phyloP scores from a whole-genome alignment of 2,329 filamentous ascomycete genomes.

The Calonectria pauciramosa region DNA sequence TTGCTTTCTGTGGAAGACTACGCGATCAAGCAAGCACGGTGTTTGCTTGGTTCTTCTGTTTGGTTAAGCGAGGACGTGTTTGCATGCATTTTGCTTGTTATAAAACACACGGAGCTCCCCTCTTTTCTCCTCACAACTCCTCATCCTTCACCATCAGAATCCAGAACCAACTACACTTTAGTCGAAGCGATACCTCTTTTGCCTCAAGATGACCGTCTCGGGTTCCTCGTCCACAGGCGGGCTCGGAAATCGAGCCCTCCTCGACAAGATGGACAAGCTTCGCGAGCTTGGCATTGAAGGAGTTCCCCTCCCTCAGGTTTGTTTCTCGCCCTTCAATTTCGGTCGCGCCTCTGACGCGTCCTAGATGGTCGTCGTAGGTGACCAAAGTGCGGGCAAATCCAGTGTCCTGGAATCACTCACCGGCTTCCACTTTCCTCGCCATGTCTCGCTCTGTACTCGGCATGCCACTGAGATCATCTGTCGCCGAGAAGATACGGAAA shows the following conservation, averaged over 20 bases:
- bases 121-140: neutral
- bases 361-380: slow-evolving; percentile 87
- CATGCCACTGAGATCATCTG: slow-evolving; percentile 64
- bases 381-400: slow-evolving; percentile 89
- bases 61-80: neutral
- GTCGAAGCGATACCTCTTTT: neutral
- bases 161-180: neutral
- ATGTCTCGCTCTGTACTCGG: slow-evolving; percentile 60
- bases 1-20: neutral
- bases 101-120: neutral
- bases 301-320: slow-evolving; percentile 67
- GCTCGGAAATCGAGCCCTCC: slow-evolving; percentile 40
- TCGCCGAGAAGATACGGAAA: slow-evolving; percentile 52
- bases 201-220: slow-evolving; percentile 22
- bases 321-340: neutral
- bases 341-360: neutral
- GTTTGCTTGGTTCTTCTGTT: neutral
- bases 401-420: slow-evolving; percentile 80
- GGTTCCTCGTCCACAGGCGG: slow-evolving; percentile 20
- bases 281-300: slow-evolving; percentile 56
- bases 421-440: slow-evolving; percentile 62
- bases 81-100: neutral
- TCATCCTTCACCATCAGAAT: neutral
- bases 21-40: neutral
- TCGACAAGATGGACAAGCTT: slow-evolving; percentile 58